Percentiles rank a stretch among this genome's conserved stretches.
These are phyloP conservation scores for Terana coerulea DNA, from an alignment of 768 basidiomycete genomes.

Conservation along the genomic window DNA sequence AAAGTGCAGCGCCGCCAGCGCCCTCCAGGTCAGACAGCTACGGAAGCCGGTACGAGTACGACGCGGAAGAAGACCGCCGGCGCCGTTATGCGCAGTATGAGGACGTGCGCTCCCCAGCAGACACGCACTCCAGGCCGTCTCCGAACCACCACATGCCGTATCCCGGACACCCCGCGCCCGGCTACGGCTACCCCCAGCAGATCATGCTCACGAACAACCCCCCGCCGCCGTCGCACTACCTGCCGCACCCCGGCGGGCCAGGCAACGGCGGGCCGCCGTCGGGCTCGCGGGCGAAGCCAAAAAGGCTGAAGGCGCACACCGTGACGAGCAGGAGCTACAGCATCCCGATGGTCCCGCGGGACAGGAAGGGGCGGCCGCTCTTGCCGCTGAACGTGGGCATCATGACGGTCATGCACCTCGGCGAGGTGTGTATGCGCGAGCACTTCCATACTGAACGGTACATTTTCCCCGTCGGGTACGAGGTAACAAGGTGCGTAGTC, in stretches of 20 bases:
- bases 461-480: constrained; percentile 56
- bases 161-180: neutral
- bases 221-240: neutral
- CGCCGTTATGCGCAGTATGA: neutral
- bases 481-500: constrained; percentile 1
- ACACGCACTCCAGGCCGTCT: neutral
- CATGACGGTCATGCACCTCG: constrained; percentile 76
- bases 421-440: constrained; percentile 75
- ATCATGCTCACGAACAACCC: neutral
- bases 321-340: constrained; percentile 73
- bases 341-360: constrained; percentile 77
- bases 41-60: no score
- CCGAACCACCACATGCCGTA: neutral
- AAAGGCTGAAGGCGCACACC: constrained; percentile 76
- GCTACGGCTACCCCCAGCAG: constrained; percentile 1
- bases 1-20: no score
- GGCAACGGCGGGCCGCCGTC: constrained; percentile 7
- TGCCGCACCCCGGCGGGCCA: neutral
- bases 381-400: constrained; percentile 82
- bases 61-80: neutral
- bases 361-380: constrained; percentile 65
- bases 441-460: constrained; percentile 87
- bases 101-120: neutral
- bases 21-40: no score
- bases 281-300: constrained; percentile 56